Evolutionary conservation across 2,329 filamentous ascomycete species (phyloP).

Genomic region (Penicillium olsonii): DNA sequence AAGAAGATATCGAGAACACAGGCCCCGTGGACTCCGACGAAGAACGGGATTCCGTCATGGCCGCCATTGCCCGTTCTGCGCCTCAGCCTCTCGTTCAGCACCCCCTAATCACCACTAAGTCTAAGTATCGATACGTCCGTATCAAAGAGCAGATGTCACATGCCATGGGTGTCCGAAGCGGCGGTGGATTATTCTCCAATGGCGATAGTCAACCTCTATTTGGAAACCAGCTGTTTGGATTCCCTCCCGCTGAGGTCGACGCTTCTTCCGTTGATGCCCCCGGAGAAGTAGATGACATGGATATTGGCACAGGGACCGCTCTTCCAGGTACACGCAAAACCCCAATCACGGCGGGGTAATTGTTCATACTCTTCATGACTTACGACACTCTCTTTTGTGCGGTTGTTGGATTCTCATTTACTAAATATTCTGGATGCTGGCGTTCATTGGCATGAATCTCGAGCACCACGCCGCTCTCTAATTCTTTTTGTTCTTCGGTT

Average conservation of each 20-base stretch:
- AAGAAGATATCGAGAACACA: constrained; percentile 80
- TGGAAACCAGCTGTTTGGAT: constrained; percentile 37
- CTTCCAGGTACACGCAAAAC: constrained; percentile 20
- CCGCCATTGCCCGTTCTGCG: constrained; percentile 70
- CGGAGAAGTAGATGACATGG: constrained; percentile 26
- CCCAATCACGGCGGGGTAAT: constrained; percentile 14
- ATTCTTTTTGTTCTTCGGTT: constrained; percentile 3
- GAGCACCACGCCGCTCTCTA: not conserved
- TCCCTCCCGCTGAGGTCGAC: constrained; percentile 27
- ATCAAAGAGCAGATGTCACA: constrained; percentile 65
- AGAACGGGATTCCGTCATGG: constrained; percentile 87
- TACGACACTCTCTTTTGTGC: constrained; percentile 19
- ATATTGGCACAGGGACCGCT: constrained; percentile 27
- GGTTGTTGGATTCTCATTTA: not conserved
- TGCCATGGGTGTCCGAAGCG: constrained; percentile 55
- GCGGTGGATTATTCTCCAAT: constrained; percentile 48
- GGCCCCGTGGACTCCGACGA: constrained; percentile 90
- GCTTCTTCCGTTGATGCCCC: constrained; percentile 25
- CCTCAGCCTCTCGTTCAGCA: constrained; percentile 76
- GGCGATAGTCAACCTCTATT: constrained; percentile 32
- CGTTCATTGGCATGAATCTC: constrained; percentile 12
- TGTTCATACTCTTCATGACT: constrained; percentile 14
- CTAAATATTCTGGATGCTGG: constrained; percentile 16
- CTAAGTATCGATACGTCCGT: constrained; percentile 63
- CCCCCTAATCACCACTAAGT: constrained; percentile 49